phyloP scores from a whole-genome alignment of 1,284 basidiomycete genomes.

The Sanguinoderma infundibulare region DNA sequence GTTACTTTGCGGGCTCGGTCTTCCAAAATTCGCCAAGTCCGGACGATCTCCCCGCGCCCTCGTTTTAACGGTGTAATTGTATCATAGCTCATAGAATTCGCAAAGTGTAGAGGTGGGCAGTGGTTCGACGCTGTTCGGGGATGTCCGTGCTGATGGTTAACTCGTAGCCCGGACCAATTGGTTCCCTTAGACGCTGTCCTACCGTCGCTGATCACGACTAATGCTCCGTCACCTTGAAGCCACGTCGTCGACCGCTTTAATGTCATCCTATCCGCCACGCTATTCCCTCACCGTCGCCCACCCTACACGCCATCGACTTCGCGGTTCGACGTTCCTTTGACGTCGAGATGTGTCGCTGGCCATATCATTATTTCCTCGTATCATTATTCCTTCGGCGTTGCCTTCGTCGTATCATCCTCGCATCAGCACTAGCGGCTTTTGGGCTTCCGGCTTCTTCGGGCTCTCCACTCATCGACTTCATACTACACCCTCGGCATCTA shows the following conservation, averaged over 20 bases:
- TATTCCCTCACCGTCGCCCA: constrained; percentile 7
- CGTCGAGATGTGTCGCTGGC: constrained; percentile 16
- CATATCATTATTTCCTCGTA: constrained; percentile 38
- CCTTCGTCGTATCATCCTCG: constrained; percentile 35
- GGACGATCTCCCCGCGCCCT: constrained; percentile 72
- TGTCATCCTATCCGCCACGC: constrained; percentile 34
- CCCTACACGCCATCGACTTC: constrained; percentile 25
- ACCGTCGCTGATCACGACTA: constrained; percentile 29
- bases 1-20: constrained; percentile 73
- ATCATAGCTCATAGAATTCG: constrained; percentile 37
- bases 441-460: constrained; percentile 36
- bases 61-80: constrained; percentile 50
- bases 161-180: constrained; percentile 39
- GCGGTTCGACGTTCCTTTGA: constrained; percentile 24
- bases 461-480: constrained; percentile 39
- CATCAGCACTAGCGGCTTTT: constrained; percentile 31
- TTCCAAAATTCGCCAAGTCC: constrained; percentile 84
- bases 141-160: background rate
- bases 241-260: constrained; percentile 37
- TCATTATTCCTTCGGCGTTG: constrained; percentile 51
- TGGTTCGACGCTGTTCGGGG: background rate
- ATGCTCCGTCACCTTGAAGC: constrained; percentile 28
- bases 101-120: constrained; percentile 46
- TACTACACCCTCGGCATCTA: constrained; percentile 17
- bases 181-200: constrained; percentile 35